A percentile compares a stretch with the other conserved stretches of the same genome.
These are phyloP conservation scores for Paraglomus brasilianum DNA, from an alignment of 192 early-diverging fungal species.

Conservation along the genomic window DNA sequence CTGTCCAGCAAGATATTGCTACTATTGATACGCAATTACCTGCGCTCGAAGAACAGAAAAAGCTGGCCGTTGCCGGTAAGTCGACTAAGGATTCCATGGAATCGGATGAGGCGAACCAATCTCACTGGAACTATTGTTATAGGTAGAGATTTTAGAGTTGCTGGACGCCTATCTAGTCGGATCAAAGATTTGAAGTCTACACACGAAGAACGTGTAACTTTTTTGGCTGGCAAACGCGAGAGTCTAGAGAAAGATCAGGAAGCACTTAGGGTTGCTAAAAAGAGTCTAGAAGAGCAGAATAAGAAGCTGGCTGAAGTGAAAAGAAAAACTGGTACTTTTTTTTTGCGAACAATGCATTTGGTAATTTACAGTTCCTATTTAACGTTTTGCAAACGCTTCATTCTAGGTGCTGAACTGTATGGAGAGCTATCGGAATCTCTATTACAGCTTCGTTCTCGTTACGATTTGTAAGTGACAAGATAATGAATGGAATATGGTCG, in stretches of 20 bases:
- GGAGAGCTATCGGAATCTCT: slow-evolving; percentile 19
- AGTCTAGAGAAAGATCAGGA: slow-evolving; percentile 22
- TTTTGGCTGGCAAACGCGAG: slow-evolving; percentile 7
- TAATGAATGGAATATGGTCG: too few relatives aligned
- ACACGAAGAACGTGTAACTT: slow-evolving; percentile 10
- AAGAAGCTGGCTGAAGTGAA: neutral
- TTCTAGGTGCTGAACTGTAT: slow-evolving; percentile 10
- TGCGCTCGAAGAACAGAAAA: slow-evolving; percentile 27
- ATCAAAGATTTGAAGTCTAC: slow-evolving; percentile 26
- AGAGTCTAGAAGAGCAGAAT: slow-evolving; percentile 8
- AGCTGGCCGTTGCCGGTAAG: slow-evolving; percentile 11
- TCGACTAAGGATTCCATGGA: neutral
- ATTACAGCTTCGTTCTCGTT: slow-evolving; percentile 16
- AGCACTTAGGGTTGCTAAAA: slow-evolving; percentile 3
- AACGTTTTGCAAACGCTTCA: neutral
- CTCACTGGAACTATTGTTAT: neutral
- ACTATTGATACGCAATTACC: slow-evolving; percentile 26
- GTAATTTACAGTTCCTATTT: neutral
- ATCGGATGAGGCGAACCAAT: neutral
- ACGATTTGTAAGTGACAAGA: slow-evolving; percentile 14
- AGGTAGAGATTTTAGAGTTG: slow-evolving; percentile 21
- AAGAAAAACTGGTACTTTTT: slow-evolving; percentile 15
- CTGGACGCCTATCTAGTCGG: slow-evolving; percentile 7
- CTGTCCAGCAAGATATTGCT: slow-evolving; percentile 18
- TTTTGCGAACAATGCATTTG: neutral